Evolutionary conservation across 2,329 filamentous ascomycete genomes (phyloP), one percentile per base, ranked within the genome.

Genomic region (Ophiostoma sp.): DNA sequence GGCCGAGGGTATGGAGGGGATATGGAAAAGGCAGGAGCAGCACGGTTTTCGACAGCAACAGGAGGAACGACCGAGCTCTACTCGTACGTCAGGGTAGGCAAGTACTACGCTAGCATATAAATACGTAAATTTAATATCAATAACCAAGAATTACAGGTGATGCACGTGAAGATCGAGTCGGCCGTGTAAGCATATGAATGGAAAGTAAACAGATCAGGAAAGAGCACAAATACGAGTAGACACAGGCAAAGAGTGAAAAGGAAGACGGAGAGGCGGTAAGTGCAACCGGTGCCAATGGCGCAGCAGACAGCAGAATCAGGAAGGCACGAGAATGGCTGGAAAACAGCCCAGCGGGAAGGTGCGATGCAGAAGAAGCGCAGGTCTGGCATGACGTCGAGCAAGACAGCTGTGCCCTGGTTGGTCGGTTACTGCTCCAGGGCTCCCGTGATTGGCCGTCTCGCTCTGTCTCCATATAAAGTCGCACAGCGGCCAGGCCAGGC

Each of bases 321-420:
- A 63, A 62, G 9, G 49, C 47, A 18, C 47, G n/a, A 27, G 40
- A 42, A n/a, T 41, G 40, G 38, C 60, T 18, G 5, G 14, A 63
- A 12, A 41, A 63, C 60, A 41, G 60, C 58, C 38, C 58, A 6
- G 55, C 16, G 18, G 60, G 60, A 63, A 63, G 60, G 60, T 63
- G 38, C 60, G 40, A 63, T 63, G 38, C 58, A 63, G 16, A 2
- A 7, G 36, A 38, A 40, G 36, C n/a, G 58, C 58, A 62, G 38
- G 8, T 62, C 40, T 63, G 40, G 40, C 60, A 63, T 63, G 60
- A 63, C 60, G 60, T 63, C 40, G 60, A 42, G 40, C 60, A 60
- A 16, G 38, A 38, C 58, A 40, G 58, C 12, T 16, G 58, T 38
- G 12, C 38, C 8, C 36, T 63, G 40, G 40, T 63, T 63, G 60